These are phyloP conservation scores for Dendrobium chrysotoxum DNA, from an alignment of 106 monocot genomes.

Conservation along the genomic window DNA sequence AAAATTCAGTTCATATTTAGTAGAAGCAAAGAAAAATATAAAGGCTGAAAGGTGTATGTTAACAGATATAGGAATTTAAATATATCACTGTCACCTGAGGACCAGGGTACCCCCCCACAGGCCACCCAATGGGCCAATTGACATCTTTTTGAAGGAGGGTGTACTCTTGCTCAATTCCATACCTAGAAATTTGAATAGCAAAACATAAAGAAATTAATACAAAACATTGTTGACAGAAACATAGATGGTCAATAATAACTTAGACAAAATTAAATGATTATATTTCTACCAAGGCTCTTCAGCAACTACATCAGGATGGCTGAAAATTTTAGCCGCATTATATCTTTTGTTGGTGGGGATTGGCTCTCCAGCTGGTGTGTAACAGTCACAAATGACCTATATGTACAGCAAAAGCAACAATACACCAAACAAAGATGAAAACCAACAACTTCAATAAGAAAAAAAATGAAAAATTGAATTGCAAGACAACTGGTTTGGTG, in stretches of 20 bases:
- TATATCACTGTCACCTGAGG: slow-evolving; percentile 40
- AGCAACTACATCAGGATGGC: slow-evolving; percentile 34
- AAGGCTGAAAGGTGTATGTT: background rate
- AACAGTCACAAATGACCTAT: slow-evolving; percentile 64
- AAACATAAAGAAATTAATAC: background rate
- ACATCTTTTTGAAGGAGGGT: slow-evolving; percentile 73
- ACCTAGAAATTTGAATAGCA: slow-evolving; percentile 26
- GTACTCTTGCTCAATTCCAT: slow-evolving; percentile 71
- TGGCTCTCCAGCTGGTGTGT: slow-evolving; percentile 46
- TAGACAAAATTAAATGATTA: background rate
- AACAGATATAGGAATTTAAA: background rate
- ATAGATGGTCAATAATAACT: background rate
- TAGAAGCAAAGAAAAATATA: background rate
- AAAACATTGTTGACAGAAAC: background rate
- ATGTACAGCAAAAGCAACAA: background rate
- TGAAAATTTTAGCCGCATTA: slow-evolving; percentile 41
- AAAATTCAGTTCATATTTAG: background rate
- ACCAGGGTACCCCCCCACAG: slow-evolving; percentile 64
- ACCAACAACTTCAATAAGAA: background rate
- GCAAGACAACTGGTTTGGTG: no score
- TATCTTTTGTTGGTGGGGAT: slow-evolving; percentile 56
- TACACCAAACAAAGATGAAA: background rate
- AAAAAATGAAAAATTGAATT: background rate
- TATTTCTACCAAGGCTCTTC: slow-evolving; percentile 44
- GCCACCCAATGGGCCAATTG: slow-evolving; percentile 81